Base-by-base conservation (phyloP, 1,139 yeast species). In the Candida pseudoviswanathii region DNA sequence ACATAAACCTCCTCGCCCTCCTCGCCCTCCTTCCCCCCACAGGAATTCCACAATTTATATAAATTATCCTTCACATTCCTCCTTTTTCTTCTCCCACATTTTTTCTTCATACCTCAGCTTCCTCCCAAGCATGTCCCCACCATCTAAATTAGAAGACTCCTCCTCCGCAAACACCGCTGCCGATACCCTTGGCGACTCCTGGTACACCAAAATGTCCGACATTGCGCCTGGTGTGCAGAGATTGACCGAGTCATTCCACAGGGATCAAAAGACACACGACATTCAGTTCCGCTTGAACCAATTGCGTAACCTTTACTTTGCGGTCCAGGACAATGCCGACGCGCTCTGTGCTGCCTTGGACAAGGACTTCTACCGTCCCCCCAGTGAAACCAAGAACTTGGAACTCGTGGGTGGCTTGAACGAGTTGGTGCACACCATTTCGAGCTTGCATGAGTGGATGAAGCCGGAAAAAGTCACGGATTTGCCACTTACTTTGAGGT, bases 251-350 rank as follows among this genome's bases (percentile, higher is more conserved):
- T 66, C 80, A 1, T 88, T 80, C 68, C 73, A 68, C 52, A 63
- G 66, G 32, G 54, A 70, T 2, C 79, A 81, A 52, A 81, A 80
- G 58, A 71, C 86, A 5, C 78, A 76, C 49, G 75, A 84, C 32
- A 56, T 89, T 42, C 83, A 82, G 54, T 78, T 62, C 60, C 75
- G 96, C 43, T 71, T 83, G 54, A 73, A 81, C 54, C 87, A 82
- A 60, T 77, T 91, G 58, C 79, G 94, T 55, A 83, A 84, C 61
- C 63, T 91, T 31, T 89, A 84, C 67, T 85, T 77, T 61, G 86
- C 83, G 2, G 50, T 91, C 33, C 71, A 75, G 51, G 94, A 88
- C 63, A 80, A 87, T 58, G 73, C 70, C 46, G 83, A 81, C 3
- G 69, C 66, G 10, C 59, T 92, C 38, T 67, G 77, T 43, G 79